A percentile compares a stretch with the other conserved stretches of the same genome.
These are phyloP conservation scores for Gracilaria domingensis DNA, from an alignment of 23 red algal species.

Conservation along the genomic window DNA sequence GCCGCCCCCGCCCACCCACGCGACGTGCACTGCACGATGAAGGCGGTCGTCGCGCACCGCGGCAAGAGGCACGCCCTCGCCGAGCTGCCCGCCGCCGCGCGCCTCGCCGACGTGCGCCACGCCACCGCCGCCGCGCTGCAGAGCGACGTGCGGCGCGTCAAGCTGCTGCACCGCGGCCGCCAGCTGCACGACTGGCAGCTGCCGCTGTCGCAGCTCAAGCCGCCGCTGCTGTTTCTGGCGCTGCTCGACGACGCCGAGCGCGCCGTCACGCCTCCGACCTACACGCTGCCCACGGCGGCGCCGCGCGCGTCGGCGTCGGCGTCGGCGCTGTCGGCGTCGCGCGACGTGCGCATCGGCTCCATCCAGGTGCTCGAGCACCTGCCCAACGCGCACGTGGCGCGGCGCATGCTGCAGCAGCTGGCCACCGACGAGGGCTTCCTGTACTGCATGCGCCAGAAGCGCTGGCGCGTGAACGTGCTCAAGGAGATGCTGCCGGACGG, in stretches of 20 bases:
- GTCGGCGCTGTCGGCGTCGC: not conserved
- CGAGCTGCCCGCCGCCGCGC: not conserved
- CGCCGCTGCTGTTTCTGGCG: conserved; percentile 14
- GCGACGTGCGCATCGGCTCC: not conserved
- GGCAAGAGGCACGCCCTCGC: not conserved
- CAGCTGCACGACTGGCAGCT: not conserved
- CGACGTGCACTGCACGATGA: not conserved
- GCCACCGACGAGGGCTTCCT: conserved; percentile 77
- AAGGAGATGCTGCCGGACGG: conserved; percentile 92
- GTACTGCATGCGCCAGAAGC: conserved; percentile 65
- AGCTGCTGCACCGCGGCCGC: not conserved
- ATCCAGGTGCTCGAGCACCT: conserved; percentile 7
- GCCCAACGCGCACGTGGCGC: conserved; percentile 32
- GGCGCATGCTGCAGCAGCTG: conserved; percentile 63
- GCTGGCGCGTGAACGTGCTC: conserved; percentile 76
- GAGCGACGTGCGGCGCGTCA: not conserved
- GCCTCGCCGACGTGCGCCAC: not conserved
- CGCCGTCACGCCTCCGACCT: not conserved
- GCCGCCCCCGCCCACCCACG: no score
- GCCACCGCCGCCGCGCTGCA: not conserved
- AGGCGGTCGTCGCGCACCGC: conserved; percentile 7
- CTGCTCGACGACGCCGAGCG: not conserved
- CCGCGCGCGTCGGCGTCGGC: not conserved
- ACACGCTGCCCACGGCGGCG: not conserved
- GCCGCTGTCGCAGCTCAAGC: not conserved